Evolutionary conservation across 75 land plant genomes (phyloP), one percentile per base, ranked within the genome.

Genomic region (Sequoia sempervirens): DNA sequence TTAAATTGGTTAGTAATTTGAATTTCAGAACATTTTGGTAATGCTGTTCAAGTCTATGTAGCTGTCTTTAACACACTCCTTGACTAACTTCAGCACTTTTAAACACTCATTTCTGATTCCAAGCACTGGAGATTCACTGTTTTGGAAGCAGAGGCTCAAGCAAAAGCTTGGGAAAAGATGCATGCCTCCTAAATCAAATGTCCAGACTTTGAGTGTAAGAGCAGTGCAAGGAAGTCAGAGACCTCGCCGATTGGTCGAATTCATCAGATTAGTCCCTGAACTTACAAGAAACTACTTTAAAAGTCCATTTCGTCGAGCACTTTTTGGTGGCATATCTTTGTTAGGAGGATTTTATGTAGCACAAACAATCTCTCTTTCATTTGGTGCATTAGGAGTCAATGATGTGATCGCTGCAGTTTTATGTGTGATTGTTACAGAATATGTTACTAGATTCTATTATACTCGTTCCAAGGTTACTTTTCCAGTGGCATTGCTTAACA

Each of bases 381-480:
- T 97, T 86, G 99, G 99, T n/a, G 99, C 98, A 76, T 81, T 94
- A n/a, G 99, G 99, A 30, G 99, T 97, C 66, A 97, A 97, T 86
- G 99, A 97, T 84, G 99, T 97, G 37, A 97, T 97, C 68, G 99
- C 99, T 38, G 93, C 99, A 2, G 98, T 95, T 11, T 38, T 97
- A 46, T 97, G 99, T 83, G 98, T 97, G 47, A 89, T 97, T 70
- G 86, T 96, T 37, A 94, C 98, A 5, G 99, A 97, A 84, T 97
- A 96, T 87, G 92, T 91, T 45, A 97, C 99, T 17, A 90, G 84
- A 58, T 96, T 94, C 83, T 96, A 95, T 80, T 95, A 94, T 90
- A 96, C 95, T 72, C 85, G 98, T n/a, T 86, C 90, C 37, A 92
- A 88, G 79, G 87, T 94, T 20, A 92, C 99, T 50, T 94, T 97